Conservation (phyloP, 805 yeast genomes). For the Saturnispora diversa region DNA sequence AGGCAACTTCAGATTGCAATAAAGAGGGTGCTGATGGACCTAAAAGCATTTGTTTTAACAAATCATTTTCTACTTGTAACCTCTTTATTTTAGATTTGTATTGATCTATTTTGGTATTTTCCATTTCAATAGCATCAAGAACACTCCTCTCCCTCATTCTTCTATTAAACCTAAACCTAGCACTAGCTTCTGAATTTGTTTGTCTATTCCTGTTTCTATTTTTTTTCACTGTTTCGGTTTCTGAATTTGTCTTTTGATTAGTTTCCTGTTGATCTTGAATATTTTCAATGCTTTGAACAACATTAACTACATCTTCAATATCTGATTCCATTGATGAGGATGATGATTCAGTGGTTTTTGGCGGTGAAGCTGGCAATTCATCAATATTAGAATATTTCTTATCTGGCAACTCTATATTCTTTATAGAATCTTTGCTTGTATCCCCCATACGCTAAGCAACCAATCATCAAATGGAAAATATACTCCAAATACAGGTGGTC, state of each 20-base stretch:
- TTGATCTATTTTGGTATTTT: constrained; percentile 37
- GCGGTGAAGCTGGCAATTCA: not conserved
- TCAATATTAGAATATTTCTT: too few species aligned
- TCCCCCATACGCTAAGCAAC: not conserved
- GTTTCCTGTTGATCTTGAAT: not conserved
- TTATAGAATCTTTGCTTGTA: too few species aligned
- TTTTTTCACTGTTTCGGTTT: not conserved
- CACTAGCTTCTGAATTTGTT: constrained; percentile 59
- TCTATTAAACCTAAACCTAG: constrained; percentile 56
- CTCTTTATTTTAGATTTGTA: constrained; percentile 42
- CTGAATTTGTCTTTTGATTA: not conserved
- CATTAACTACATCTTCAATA: not conserved
- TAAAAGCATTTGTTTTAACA: constrained; percentile 40
- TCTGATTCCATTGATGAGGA: not conserved
- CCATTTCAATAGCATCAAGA: constrained; percentile 38
- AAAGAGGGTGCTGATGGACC: constrained; percentile 7
- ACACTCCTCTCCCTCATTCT: constrained; percentile 51
- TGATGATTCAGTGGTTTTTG: not conserved
- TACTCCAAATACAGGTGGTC: not conserved
- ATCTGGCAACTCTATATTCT: too few species aligned
- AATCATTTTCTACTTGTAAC: constrained; percentile 54
- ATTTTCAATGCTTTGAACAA: not conserved
- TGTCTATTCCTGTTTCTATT: constrained; percentile 39
- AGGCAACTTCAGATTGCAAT: not conserved
- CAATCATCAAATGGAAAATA: not conserved